Base-by-base conservation (phyloP, 2,329 filamentous ascomycete species). In the Fusarium newnesense region DNA sequence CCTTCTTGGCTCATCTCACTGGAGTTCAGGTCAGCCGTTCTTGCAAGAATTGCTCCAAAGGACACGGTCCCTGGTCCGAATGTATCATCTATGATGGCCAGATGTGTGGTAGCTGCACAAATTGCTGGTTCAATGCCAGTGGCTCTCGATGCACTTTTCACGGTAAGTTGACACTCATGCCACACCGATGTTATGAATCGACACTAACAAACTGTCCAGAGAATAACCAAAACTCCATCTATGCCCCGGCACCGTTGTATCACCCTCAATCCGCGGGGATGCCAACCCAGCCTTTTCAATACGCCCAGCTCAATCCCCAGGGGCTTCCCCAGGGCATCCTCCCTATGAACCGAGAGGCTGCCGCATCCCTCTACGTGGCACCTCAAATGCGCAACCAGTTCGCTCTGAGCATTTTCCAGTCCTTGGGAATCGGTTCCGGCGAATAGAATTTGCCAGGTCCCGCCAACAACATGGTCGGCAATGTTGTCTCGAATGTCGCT, bases 91-190 rank as follows among this genome's bases (percentile, higher is more conserved):
- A 88, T 28, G 86, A 87, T 53, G 88, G 88, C 4, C 87, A 89
- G 76, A 88, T 90, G 87, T 90, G 87, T 66, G 88, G 89, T 15
- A 89, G 87, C 75, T 91, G 89, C 70, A 86, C 88, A 64, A 91
- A 91, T 76, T 91, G 89, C 77, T 90, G 89, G 88, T 90, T 88
- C 79, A 91, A 91, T 64, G 88, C 88, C 12, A 89, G 87, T 57
- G 88, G 88, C 15, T 85, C 87, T 15, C 81, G 88, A 57, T 91
- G 89, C 69, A 90, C 88, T 19, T 90, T 90, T 76, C 89, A 90
- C 67, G 87, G 88, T 90, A 81, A 72, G 86, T 78, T 36, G 3
- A 58, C 39, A n/a, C 12, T 39, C n/a, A 15, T 19, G 34, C 32
- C 30, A 37, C 24, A 19, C n/a, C 34, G 32, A 42, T 32, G 39